Conservation (phyloP, 2,329 filamentous ascomycete genomes). For the Teratosphaeria destructans region DNA sequence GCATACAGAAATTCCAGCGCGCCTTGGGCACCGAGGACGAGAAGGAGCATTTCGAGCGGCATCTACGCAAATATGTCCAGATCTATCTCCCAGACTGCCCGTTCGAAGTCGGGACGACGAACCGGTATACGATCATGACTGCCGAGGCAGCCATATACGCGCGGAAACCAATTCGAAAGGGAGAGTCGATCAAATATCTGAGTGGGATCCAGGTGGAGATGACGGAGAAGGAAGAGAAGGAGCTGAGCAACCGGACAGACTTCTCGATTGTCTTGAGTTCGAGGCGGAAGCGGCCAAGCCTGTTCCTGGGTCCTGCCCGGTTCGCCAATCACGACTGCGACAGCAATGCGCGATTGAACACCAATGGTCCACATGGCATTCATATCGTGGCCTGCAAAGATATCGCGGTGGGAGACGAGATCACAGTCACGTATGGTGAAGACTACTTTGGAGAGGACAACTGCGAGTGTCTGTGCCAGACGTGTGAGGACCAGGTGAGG, state of each 20-base stretch:
- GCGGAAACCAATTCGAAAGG: conserved; percentile 64
- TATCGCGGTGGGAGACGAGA: conserved; percentile 82
- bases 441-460: conserved; percentile 95
- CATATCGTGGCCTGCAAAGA: conserved; percentile 75
- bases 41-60: conserved; percentile 73
- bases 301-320: conserved; percentile 89
- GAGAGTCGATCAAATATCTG: conserved; percentile 83
- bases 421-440: conserved; percentile 91
- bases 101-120: conserved; percentile 87
- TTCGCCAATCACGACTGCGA: conserved; percentile 97
- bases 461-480: conserved; percentile 84
- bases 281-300: conserved; percentile 75
- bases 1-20: conserved; percentile 60
- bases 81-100: conserved; percentile 91
- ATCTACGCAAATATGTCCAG: conserved; percentile 81
- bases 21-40: conserved; percentile 60
- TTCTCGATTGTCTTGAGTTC: conserved; percentile 96
- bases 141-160: conserved; percentile 85
- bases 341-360: conserved; percentile 80
- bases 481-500: conserved; percentile 62
- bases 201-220: conserved; percentile 86
- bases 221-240: conserved; percentile 79
- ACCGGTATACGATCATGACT: conserved; percentile 83
- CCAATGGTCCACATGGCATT: conserved; percentile 74
- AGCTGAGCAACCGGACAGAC: conserved; percentile 77